phyloP scores from a whole-genome alignment of 2,329 filamentous ascomycete genomes.

The Pestalotiopsis fici region DNA sequence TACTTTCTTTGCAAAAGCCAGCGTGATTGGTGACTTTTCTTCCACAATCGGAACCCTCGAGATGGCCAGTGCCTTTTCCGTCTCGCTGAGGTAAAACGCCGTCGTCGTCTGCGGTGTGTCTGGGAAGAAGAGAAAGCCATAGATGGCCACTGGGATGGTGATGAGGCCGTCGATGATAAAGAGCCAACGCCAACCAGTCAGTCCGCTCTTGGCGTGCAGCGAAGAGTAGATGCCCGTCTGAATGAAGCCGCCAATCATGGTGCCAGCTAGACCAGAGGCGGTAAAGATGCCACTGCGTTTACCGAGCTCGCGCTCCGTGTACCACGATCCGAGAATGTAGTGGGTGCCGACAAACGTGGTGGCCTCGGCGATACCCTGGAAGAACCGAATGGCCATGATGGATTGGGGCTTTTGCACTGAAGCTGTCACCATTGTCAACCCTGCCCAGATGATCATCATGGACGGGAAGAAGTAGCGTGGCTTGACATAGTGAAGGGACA shows the following conservation, averaged over 20 bases:
- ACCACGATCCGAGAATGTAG: constrained; percentile 64
- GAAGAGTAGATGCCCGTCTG: constrained; percentile 53
- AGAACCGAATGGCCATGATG: constrained; percentile 62
- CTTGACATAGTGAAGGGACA: constrained; percentile 63
- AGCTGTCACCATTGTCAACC: constrained; percentile 63
- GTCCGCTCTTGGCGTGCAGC: constrained; percentile 45
- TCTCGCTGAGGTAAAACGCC: constrained; percentile 46
- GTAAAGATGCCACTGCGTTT: constrained; percentile 65
- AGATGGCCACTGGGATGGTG: constrained; percentile 56
- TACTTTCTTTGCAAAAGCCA: constrained; percentile 54
- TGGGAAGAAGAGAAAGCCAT: constrained; percentile 55
- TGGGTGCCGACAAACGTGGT: constrained; percentile 59
- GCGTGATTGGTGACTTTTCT: constrained; percentile 45
- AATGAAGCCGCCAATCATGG: constrained; percentile 64
- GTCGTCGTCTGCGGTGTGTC: constrained; percentile 51
- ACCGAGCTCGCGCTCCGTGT: constrained; percentile 60
- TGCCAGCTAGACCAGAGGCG: constrained; percentile 58
- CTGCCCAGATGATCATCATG: constrained; percentile 66
- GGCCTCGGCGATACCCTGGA: constrained; percentile 56
- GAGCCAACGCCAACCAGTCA: constrained; percentile 58
- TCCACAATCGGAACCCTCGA: constrained; percentile 39
- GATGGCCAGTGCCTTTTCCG: constrained; percentile 35
- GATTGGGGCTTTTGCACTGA: constrained; percentile 48
- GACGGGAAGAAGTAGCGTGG: constrained; percentile 65
- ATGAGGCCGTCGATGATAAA: constrained; percentile 54